These are phyloP conservation scores for Eucalyptus tenuipes DNA, from an alignment of 345 rosid genomes.

Conservation along the genomic window DNA sequence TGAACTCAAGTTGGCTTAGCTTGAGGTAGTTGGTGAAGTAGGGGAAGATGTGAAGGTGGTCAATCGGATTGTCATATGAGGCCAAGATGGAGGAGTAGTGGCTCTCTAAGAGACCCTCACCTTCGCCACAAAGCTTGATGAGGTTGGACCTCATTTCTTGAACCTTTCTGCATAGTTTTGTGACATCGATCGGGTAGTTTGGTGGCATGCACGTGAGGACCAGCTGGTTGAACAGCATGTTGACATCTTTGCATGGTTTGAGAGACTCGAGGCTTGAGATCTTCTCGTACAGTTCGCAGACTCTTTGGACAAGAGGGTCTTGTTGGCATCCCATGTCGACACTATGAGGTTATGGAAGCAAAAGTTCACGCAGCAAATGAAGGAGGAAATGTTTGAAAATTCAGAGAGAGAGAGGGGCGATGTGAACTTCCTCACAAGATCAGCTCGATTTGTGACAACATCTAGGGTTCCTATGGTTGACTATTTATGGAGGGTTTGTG, in stretches of 20 bases:
- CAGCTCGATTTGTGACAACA: background rate
- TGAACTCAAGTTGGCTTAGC: conserved; percentile 64
- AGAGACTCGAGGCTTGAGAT: conserved; percentile 59
- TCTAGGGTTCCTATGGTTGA: background rate
- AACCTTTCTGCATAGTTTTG: conserved; percentile 31
- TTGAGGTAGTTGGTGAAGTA: conserved; percentile 76
- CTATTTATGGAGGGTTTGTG: background rate
- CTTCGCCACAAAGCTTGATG: conserved; percentile 65
- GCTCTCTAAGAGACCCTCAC: conserved; percentile 54
- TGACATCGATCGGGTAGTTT: conserved; percentile 46
- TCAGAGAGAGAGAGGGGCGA: background rate
- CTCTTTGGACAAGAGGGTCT: conserved; percentile 36
- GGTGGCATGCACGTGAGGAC: conserved; percentile 82
- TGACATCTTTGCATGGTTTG: conserved; percentile 74
- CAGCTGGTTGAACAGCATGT: conserved; percentile 70
- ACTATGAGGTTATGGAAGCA: conserved; percentile 11
- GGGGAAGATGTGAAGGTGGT: conserved; percentile 59
- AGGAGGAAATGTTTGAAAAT: background rate
- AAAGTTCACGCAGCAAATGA: background rate
- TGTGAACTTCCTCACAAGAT: background rate
- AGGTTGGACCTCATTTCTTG: conserved; percentile 68
- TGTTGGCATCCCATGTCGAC: conserved; percentile 84
- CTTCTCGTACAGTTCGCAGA: conserved; percentile 45
- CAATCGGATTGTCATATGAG: conserved; percentile 56
- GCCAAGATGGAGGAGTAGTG: conserved; percentile 61